Base-by-base conservation (phyloP, 805 yeast genomes). In the Hanseniaspora taiwanica region DNA sequence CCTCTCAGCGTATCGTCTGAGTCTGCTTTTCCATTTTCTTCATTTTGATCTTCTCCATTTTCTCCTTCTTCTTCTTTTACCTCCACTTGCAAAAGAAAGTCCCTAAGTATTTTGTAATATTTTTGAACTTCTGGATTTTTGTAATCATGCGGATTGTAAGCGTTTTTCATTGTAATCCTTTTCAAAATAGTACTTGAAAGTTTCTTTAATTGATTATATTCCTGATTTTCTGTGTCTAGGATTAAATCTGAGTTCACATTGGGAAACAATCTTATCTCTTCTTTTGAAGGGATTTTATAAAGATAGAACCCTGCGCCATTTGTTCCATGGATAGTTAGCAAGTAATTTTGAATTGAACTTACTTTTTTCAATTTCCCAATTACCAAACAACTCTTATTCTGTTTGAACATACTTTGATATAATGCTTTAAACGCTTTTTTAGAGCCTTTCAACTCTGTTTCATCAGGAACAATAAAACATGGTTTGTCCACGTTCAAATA, bases 231-330 rank as follows among this genome's bases (percentile, higher is more conserved):
- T n/a, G n/a, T n/a, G n/a, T n/a, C n/a, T n/a, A n/a, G n/a, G n/a
- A n/a, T n/a, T n/a, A n/a, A n/a, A n/a, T n/a, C n/a, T n/a, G n/a
- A n/a, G n/a, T 40, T 36, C 13, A 38, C 43, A 23, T 40, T 35
- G 9, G 96, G 96, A 3, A 74, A 56, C 25, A 71, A 66, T 39
- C 96, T 64, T 3, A 85, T 58, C 53, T 84, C 89, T 48, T 85
- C 93, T 13, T 73, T 59, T 65, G 72, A 81, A 1, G 97, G 96
- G 18, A 82, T 49, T 23, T 69, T 66, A 7, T 81, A 66, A 42
- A 86, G 55, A 37, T 78, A 75, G 45, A 89, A 72, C 0, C 96
- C 96, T 3, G 38, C 40, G 21, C 50, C 58, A 20, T 38, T 43
- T 13, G 38, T 37, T 6, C 46, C 49, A 0, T 81, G 71, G 0